Evolutionary conservation across 345 rosid genomes (phyloP), one percentile per base, ranked within the genome.

Genomic region (Brassica carinata): DNA sequence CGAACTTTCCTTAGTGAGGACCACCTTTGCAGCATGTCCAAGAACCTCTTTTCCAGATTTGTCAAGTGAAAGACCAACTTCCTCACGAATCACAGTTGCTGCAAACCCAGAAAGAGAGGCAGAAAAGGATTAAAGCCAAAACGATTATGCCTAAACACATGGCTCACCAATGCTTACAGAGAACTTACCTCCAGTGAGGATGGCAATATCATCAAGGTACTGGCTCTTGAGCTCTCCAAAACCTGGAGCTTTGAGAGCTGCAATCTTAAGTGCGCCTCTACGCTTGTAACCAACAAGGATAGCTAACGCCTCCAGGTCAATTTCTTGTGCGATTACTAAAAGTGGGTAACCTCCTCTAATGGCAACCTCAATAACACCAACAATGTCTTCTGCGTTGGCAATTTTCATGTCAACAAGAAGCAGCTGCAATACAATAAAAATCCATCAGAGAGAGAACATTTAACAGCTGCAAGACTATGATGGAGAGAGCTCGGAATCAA

Each of bases 201-300:
- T 87, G 74, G 99, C 98, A 82, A 96, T 91, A 82, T 96, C 99
- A 63, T 96, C 99, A 76, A 93, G 99, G 82, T 93, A 96, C 80
- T 94, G 97, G 83, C 93, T 92, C 86, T 94, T 94, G 73, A 97
- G 92, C 82, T 95, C 97, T 72, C 98, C 99, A 81, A 95, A 95
- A 33, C 99, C 99, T 76, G 98, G 98, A 85, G 98, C 99, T 81
- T 88, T 95, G 30, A 95, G 91, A 79, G 98, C 99, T 53, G 99
- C 99, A 81, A 95, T 90, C 85, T 93, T 95, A 75, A 95, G 63
- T 71, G 98, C 75, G 15, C 99, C 99, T 84, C 98, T 90, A 72
- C 93, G 93, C 79, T 90, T 95, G 88, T 91, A 93, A 69, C 91
- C 97, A 70, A 93, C 99, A 84, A 95, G 94, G 79, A 98, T 95